Percentiles rank a stretch among this genome's conserved stretches.
These are phyloP conservation scores for Cyclotella choctawhatcheeana DNA, from an alignment of 108 stramenopile genomes.

Conservation along the genomic window DNA sequence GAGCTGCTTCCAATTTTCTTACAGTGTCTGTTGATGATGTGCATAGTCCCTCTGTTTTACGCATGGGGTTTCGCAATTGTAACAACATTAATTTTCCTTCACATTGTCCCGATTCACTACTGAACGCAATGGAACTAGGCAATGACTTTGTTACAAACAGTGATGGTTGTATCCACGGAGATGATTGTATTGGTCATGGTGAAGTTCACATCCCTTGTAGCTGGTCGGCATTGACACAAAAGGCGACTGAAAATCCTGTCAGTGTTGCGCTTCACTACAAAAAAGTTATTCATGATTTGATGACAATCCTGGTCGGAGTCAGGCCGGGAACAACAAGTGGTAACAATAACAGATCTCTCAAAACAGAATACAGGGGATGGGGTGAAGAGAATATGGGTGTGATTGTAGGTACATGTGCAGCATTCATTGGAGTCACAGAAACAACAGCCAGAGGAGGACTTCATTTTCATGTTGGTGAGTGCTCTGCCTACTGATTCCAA, in stretches of 20 bases:
- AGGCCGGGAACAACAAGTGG: slow-evolving; percentile 1
- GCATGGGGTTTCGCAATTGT: slow-evolving; percentile 6
- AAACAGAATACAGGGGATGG: slow-evolving; percentile 4
- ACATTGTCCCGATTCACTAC: background rate
- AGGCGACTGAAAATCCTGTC: background rate
- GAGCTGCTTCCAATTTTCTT: background rate
- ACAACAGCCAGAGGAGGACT: background rate
- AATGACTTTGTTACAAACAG: background rate
- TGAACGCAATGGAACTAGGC: background rate
- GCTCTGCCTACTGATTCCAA: too few relatives aligned
- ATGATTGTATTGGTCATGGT: background rate
- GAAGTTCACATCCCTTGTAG: background rate
- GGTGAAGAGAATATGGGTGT: background rate
- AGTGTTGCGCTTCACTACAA: background rate
- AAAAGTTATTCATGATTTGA: background rate
- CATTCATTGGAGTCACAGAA: background rate
- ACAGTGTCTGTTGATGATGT: slow-evolving; percentile 17
- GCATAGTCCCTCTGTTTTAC: slow-evolving; percentile 10
- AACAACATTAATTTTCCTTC: slow-evolving; percentile 1
- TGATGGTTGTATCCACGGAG: background rate
- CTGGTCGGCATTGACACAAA: background rate
- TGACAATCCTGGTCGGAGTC: background rate
- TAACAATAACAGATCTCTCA: slow-evolving; percentile 6
- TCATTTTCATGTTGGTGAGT: slow-evolving; percentile 7
- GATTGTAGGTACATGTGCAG: background rate